These are phyloP conservation scores for Talaromyces marneffei DNA, from an alignment of 2,329 filamentous ascomycete species.

Conservation along the genomic window DNA sequence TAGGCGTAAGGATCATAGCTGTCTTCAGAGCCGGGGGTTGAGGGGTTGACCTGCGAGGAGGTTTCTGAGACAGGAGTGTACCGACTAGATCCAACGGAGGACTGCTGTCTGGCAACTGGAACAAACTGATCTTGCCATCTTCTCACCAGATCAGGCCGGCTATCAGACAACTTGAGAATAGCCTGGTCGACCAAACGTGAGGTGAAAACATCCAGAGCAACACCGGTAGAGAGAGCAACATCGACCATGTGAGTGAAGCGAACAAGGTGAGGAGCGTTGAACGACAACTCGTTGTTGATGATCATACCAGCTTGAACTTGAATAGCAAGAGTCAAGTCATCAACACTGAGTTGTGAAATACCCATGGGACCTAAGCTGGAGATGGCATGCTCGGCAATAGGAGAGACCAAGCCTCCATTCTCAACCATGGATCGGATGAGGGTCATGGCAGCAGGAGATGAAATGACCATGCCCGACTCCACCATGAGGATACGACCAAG, in stretches of 20 bases:
- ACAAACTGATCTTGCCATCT: slow-evolving; percentile 55
- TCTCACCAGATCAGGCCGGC: slow-evolving; percentile 42
- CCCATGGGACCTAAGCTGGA: slow-evolving; percentile 56
- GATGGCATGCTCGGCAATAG: slow-evolving; percentile 56
- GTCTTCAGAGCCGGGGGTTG: slow-evolving; percentile 60
- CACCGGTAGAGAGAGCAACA: slow-evolving; percentile 47
- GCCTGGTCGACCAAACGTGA: slow-evolving; percentile 54
- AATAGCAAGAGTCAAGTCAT: slow-evolving; percentile 53
- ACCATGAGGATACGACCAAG: slow-evolving; percentile 52
- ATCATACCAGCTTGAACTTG: slow-evolving; percentile 53
- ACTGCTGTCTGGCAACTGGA: slow-evolving; percentile 40
- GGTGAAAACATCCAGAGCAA: slow-evolving; percentile 52
- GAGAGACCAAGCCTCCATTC: slow-evolving; percentile 57
- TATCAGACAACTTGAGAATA: slow-evolving; percentile 47
- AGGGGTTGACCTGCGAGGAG: slow-evolving; percentile 49
- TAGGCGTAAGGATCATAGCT: slow-evolving; percentile 85
- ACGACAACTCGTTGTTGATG: slow-evolving; percentile 34
- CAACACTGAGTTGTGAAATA: slow-evolving; percentile 49
- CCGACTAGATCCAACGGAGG: slow-evolving; percentile 35
- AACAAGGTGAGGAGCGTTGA: slow-evolving; percentile 53
- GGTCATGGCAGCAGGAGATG: slow-evolving; percentile 52
- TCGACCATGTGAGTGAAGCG: slow-evolving; percentile 60
- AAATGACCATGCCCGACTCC: slow-evolving; percentile 47
- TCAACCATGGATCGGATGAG: slow-evolving; percentile 61
- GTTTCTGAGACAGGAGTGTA: slow-evolving; percentile 38